phyloP scores from a whole-genome alignment of 441 rosid species.

The Hypseocharis bilobata region DNA sequence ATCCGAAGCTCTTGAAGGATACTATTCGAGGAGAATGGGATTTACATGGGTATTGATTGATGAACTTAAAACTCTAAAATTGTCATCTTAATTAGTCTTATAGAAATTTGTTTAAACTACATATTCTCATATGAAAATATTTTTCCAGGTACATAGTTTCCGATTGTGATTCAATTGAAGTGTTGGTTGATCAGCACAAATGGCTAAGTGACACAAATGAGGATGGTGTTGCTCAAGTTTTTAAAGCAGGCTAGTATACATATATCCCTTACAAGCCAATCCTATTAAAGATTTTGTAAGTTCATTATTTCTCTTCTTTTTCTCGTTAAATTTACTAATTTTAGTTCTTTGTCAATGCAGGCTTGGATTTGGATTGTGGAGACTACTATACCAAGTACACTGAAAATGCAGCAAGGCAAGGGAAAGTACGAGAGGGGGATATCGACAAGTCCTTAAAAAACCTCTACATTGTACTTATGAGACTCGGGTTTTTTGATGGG shows the following conservation, averaged over 20 bases:
- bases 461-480: conserved; percentile 41
- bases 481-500: conserved; percentile 47
- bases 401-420: conserved; percentile 29
- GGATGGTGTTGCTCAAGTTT: conserved; percentile 33
- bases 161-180: conserved; percentile 42
- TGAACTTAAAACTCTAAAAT: no score
- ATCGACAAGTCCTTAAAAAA: conserved; percentile 33
- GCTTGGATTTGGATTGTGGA: conserved; percentile 43
- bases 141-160: conserved; percentile 33
- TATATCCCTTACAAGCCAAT: no score
- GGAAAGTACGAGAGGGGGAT: conserved; percentile 30
- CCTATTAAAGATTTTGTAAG: no score
- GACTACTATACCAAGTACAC: conserved; percentile 26
- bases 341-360: conserved; percentile 19
- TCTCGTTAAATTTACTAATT: no score
- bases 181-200: conserved; percentile 21
- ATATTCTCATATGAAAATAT: no score
- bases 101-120: no score
- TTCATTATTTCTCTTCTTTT: not conserved
- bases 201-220: conserved; percentile 25
- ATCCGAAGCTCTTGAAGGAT: conserved; percentile 29
- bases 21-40: conserved; percentile 36
- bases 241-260: conserved; percentile 39
- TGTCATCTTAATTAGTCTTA: no score
- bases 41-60: conserved; percentile 32